Percentiles rank a stretch among this genome's conserved stretches.
These are phyloP conservation scores for Ophiostoma sp. DNA, from an alignment of 2,329 filamentous ascomycete species.

Conservation along the genomic window DNA sequence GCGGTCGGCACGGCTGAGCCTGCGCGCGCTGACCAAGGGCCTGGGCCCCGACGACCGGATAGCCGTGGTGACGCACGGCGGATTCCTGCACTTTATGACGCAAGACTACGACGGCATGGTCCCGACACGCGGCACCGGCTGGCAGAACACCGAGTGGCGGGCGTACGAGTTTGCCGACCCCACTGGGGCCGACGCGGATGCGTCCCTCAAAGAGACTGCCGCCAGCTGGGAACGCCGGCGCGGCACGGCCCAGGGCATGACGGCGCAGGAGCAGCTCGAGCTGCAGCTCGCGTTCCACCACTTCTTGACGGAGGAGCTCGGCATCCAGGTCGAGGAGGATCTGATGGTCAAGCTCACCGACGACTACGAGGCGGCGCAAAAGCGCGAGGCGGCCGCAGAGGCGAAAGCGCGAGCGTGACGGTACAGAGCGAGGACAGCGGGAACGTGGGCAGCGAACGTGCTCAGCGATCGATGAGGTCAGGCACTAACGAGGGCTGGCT, in stretches of 20 bases:
- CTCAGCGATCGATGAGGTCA: not conserved
- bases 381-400: not conserved
- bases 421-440: not conserved
- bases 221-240: slow-evolving; percentile 44
- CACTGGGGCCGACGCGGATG: slow-evolving; percentile 44
- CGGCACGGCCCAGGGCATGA: slow-evolving; percentile 39
- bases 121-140: slow-evolving; percentile 52
- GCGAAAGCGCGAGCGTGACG: not conserved
- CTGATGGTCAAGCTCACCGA: slow-evolving; percentile 14
- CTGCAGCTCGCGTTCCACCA: slow-evolving; percentile 38
- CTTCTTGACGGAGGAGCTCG: slow-evolving; percentile 31
- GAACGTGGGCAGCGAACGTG: not conserved
- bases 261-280: slow-evolving; percentile 43
- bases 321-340: slow-evolving; percentile 19
- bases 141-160: slow-evolving; percentile 68
- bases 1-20: slow-evolving; percentile 51
- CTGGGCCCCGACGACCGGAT: slow-evolving; percentile 53
- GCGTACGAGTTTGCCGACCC: slow-evolving; percentile 59
- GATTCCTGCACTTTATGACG: slow-evolving; percentile 68
- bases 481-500: not conserved
- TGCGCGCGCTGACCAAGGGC: slow-evolving; percentile 44
- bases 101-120: slow-evolving; percentile 67
- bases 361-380: slow-evolving; percentile 20
- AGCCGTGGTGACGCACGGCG: slow-evolving; percentile 21
- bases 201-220: slow-evolving; percentile 44